Evolutionary conservation across 2,329 filamentous ascomycete species (phyloP), one percentile per base, ranked within the genome.

Genomic region (Chlorencoelia australis): DNA sequence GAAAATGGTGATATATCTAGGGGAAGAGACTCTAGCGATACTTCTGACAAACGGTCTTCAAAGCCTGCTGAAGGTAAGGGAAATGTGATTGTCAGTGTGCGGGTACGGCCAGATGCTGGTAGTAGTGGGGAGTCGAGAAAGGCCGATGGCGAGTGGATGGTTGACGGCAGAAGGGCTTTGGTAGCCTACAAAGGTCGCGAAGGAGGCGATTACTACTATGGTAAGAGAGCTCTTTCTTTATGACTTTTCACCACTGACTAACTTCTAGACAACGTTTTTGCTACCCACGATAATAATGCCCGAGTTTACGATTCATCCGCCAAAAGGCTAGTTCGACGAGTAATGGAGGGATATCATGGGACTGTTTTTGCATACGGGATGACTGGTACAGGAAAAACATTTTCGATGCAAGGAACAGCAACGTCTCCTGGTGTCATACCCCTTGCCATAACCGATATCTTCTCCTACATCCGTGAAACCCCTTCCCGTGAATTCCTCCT

Each of bases 301-400:
- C 81, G 82, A 56, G 91, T 98, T 7, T 98, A 98, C 58, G 91
- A 98, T 61, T 79, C 89, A 45, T 84, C 77, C 30, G 91, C 91
- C 28, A 96, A 96, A 63, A 82, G 91, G 44, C 69, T 98, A 34
- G 91, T 98, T 30, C 82, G 91, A 49, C 74, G 91, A 52, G 91
- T 98, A 33, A 98, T 98, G 91, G 91, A 98, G 65, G 91, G 91
- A 27, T 98, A 96, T 58, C 89, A 96, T 54, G 91, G 89, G 41
- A 98, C 91, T 1, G 91, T 98, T 16, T 96, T 98, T 58, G 89
- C 89, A 13, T 98, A 98, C 59, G 91, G 91, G 55, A 96, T 96
- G 88, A 98, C 91, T 4, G 91, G 91, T 44, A 96, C 91, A 0
- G 91, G 91, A 49, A 98, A 98, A 66, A 98, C 91, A 1, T 98